Percentiles rank a stretch among this genome's conserved stretches.
Evolutionary conservation across 2,329 filamentous ascomycete genomes (phyloP).

Genomic region (Verticillium nubilum): DNA sequence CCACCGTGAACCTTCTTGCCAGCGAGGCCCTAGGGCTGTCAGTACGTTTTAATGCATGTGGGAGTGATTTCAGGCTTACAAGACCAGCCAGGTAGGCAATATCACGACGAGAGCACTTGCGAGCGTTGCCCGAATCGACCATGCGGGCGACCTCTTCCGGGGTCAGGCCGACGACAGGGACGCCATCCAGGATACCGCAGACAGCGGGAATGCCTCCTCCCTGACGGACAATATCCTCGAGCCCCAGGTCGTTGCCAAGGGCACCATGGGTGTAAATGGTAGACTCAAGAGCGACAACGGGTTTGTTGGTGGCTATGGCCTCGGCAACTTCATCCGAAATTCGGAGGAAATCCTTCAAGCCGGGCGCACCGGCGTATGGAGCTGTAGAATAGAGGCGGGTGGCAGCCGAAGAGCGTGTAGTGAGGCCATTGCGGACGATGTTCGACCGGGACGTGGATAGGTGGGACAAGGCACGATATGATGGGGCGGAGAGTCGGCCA

Average conservation of each 20-base stretch:
- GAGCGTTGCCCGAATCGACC: slow-evolving; percentile 58
- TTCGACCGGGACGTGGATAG: neutral
- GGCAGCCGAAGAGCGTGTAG: neutral
- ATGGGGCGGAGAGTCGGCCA: neutral
- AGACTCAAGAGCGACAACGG: slow-evolving; percentile 88
- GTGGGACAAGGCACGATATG: neutral
- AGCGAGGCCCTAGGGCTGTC: slow-evolving; percentile 45
- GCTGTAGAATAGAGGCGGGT: slow-evolving; percentile 2
- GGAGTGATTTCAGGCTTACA: slow-evolving; percentile 40
- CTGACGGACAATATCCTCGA: slow-evolving; percentile 75
- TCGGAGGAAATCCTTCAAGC: slow-evolving; percentile 47
- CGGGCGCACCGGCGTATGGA: slow-evolving; percentile 13
- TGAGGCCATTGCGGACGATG: neutral
- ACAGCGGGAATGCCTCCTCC: slow-evolving; percentile 86
- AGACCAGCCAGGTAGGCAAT: slow-evolving; percentile 75
- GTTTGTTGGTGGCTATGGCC: slow-evolving; percentile 67
- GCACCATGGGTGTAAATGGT: slow-evolving; percentile 97
- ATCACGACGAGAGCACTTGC: slow-evolving; percentile 85
- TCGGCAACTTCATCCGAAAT: slow-evolving; percentile 79
- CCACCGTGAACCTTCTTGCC: slow-evolving; percentile 75
- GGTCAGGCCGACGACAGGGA: slow-evolving; percentile 73
- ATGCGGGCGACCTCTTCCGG: slow-evolving; percentile 69
- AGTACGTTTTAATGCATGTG: neutral
- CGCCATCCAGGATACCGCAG: slow-evolving; percentile 79
- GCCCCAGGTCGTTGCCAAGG: slow-evolving; percentile 63